These are phyloP conservation scores for Helicocarpus griseus DNA, from an alignment of 2,329 filamentous ascomycete species.

Conservation along the genomic window DNA sequence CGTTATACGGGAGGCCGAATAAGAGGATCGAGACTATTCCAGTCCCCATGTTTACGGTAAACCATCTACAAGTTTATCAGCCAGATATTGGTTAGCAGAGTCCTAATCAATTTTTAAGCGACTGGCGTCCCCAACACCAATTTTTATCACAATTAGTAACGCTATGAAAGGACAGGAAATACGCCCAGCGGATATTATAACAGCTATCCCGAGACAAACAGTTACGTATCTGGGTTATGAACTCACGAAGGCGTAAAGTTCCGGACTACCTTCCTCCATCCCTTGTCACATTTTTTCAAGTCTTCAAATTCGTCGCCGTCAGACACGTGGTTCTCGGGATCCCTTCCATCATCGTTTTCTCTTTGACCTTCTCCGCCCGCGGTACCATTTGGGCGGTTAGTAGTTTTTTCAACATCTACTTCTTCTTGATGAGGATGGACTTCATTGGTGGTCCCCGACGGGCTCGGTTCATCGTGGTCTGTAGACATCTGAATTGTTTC, in stretches of 20 bases:
- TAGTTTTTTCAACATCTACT: not conserved
- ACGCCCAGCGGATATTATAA: too few relatives aligned
- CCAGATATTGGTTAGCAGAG: not conserved
- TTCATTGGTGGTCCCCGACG: not conserved
- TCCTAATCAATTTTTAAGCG: too few relatives aligned
- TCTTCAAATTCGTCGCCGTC: constrained; percentile 3
- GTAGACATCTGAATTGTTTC: not conserved
- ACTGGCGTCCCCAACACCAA: too few relatives aligned
- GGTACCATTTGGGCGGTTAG: not conserved
- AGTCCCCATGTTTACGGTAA: constrained; percentile 34
- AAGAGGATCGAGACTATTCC: constrained; percentile 33
- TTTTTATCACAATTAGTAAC: too few relatives aligned
- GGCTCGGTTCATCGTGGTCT: not conserved
- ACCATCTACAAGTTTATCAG: constrained; percentile 24
- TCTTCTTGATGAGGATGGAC: not conserved
- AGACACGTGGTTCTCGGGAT: not conserved
- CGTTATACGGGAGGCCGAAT: constrained; percentile 30
- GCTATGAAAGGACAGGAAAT: too few relatives aligned
- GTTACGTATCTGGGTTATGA: not conserved
- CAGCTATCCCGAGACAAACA: too few relatives aligned
- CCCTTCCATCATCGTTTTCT: not conserved
- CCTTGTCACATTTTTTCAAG: constrained; percentile 9
- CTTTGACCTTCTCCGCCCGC: not conserved
- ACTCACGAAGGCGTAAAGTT: constrained; percentile 20
- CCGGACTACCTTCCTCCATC: constrained; percentile 16